Conservation (phyloP, 2,329 filamentous ascomycete genomes). For the Cephalotrichum gorgonifer region DNA sequence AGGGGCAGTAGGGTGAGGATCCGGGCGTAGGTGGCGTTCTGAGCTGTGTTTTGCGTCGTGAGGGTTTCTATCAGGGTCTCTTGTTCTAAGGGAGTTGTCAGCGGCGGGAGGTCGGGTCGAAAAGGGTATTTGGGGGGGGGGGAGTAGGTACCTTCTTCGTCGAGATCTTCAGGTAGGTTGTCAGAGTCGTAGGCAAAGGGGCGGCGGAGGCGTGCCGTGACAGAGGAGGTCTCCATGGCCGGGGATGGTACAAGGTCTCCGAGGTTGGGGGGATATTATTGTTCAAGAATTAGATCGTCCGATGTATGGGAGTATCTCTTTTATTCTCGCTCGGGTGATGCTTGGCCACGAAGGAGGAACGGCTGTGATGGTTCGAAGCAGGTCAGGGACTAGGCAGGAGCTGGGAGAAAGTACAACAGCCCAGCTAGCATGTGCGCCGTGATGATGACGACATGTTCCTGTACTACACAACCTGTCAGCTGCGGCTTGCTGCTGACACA, state of each 20-base stretch:
- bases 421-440: no score
- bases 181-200: constrained; percentile 64
- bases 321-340: no score
- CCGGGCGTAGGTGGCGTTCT: constrained; percentile 47
- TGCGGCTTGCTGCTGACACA: no score
- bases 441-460: no score
- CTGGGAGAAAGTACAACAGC: no score
- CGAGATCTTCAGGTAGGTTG: constrained; percentile 51
- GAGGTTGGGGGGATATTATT: not conserved
- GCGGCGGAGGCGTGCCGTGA: constrained; percentile 55
- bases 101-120: not conserved
- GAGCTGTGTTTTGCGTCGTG: constrained; percentile 40
- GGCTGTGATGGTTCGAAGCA: no score
- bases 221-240: constrained; percentile 2
- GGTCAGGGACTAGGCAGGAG: no score
- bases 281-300: not conserved
- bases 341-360: no score
- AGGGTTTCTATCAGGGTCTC: constrained; percentile 51
- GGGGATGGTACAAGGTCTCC: not conserved
- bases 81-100: constrained; percentile 41
- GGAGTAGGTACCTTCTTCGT: constrained; percentile 55
- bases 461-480: no score
- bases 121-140: constrained; percentile 2
- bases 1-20: constrained; percentile 52
- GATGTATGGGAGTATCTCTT: no score